These are phyloP conservation scores for Periconia macrospinosa DNA, from an alignment of 2,329 filamentous ascomycete genomes.

Conservation along the genomic window DNA sequence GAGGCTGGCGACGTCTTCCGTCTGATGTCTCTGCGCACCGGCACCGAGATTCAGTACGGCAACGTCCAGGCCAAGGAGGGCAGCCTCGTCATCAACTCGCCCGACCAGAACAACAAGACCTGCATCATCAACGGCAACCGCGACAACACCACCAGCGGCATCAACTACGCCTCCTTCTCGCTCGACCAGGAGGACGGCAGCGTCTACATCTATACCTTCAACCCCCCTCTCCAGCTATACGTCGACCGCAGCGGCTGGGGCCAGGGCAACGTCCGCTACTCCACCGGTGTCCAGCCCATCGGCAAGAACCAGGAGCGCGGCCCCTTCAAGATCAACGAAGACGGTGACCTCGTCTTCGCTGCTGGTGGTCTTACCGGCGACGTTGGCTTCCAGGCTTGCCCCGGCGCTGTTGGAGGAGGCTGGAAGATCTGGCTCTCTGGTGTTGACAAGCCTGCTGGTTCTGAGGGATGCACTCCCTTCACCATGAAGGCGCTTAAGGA, in stretches of 20 bases:
- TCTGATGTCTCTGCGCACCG: constrained; percentile 55
- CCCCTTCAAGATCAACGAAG: constrained; percentile 47
- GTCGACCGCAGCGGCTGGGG: constrained; percentile 63
- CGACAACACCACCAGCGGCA: too few species aligned
- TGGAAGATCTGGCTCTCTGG: constrained; percentile 32
- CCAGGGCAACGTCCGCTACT: constrained; percentile 55
- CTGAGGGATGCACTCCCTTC: constrained; percentile 39
- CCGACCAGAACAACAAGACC: constrained; percentile 50
- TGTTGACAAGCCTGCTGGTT: constrained; percentile 24
- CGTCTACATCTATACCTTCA: constrained; percentile 52
- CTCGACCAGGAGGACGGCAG: constrained; percentile 50
- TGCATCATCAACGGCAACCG: constrained; percentile 47
- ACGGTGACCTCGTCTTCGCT: too few species aligned
- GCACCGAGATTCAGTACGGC: constrained; percentile 52
- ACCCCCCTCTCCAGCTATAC: constrained; percentile 52
- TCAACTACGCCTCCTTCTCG: constrained; percentile 55
- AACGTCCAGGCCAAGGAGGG: constrained; percentile 49
- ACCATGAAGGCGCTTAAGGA: constrained; percentile 26
- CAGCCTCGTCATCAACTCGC: constrained; percentile 49
- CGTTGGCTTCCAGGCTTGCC: constrained; percentile 56
- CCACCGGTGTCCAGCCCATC: constrained; percentile 47
- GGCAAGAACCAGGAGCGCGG: constrained; percentile 53
- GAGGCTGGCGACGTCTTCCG: constrained; percentile 49
- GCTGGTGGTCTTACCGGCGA: constrained; percentile 52
- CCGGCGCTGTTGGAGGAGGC: constrained; percentile 47